phyloP scores from a whole-genome alignment of 202 grass and related monocot genomes.

The Carex sylvatica region DNA sequence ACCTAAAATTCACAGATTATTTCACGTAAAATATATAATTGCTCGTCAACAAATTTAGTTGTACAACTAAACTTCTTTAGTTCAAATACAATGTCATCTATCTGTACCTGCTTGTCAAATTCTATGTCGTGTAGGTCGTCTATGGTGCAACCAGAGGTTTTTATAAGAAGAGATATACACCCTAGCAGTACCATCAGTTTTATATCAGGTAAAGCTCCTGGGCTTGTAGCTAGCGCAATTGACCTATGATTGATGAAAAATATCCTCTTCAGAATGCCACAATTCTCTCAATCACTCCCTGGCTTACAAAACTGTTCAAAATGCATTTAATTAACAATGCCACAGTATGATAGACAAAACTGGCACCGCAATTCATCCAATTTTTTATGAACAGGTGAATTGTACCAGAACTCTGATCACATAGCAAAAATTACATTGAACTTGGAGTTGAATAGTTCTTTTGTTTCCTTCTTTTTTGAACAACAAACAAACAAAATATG shows the following conservation, averaged over 20 bases:
- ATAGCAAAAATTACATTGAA: too few relatives aligned
- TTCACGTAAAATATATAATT: not conserved
- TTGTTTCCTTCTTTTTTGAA: not conserved
- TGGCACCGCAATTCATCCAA: too few relatives aligned
- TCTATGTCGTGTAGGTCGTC: not conserved
- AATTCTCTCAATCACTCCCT: too few relatives aligned
- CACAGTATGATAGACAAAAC: too few relatives aligned
- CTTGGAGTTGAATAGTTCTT: not conserved
- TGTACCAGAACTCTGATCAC: too few relatives aligned
- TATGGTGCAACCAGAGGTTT: not conserved
- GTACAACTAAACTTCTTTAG: not conserved
- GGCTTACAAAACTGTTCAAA: too few relatives aligned
- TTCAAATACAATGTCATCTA: not conserved
- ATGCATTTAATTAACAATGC: too few relatives aligned
- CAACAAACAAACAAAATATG: not conserved
- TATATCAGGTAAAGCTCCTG: not conserved
- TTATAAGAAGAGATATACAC: not conserved
- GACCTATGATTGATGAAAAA: not conserved
- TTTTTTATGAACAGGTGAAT: too few relatives aligned
- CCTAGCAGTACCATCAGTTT: not conserved
- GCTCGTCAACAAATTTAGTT: not conserved
- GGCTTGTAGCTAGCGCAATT: not conserved
- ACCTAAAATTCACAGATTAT: slow-evolving; percentile 8
- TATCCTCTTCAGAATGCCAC: not conserved
- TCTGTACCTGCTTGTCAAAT: not conserved